Percentiles rank a stretch among this genome's conserved stretches.
phyloP scores from a whole-genome alignment of 257 asterid genomes.

The Knoxia roxburghii region DNA sequence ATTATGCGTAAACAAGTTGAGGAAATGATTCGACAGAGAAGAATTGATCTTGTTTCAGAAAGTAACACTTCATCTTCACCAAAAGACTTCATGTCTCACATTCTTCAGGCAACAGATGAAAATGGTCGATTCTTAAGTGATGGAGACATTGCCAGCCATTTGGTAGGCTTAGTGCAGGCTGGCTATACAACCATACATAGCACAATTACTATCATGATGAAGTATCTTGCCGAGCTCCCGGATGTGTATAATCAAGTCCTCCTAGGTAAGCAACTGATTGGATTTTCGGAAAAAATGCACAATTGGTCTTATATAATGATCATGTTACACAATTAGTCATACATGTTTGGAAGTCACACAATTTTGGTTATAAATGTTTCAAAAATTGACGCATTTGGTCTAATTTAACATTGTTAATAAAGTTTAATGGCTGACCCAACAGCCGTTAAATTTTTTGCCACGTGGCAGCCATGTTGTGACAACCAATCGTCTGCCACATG shows the following conservation, averaged over 20 bases:
- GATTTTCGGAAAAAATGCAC: too few species aligned
- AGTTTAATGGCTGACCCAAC: too few species aligned
- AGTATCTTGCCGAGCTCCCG: conserved; percentile 18
- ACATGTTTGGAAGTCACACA: too few species aligned
- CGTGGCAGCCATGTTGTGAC: too few species aligned
- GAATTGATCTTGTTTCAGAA: background rate
- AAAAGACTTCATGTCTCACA: conserved; percentile 13
- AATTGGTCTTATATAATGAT: too few species aligned
- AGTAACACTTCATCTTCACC: too few species aligned
- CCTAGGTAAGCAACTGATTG: conserved; percentile 18
- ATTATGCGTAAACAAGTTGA: conserved; percentile 11
- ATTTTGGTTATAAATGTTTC: too few species aligned
- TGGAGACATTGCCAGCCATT: conserved; percentile 9
- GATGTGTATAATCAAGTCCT: conserved; percentile 12
- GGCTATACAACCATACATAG: conserved; percentile 14
- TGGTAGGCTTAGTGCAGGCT: conserved; percentile 15
- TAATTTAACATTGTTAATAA: too few species aligned
- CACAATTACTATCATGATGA: conserved; percentile 14
- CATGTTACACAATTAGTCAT: too few species aligned
- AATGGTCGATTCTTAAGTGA: conserved; percentile 12
- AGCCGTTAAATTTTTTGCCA: too few species aligned
- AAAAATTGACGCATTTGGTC: too few species aligned
- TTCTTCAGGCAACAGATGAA: conserved; percentile 10
- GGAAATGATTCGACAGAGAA: conserved; percentile 12
- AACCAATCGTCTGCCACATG: too few species aligned